Conservation (phyloP, 2,329 filamentous ascomycete genomes). For the Xylariomycetidae sp. region DNA sequence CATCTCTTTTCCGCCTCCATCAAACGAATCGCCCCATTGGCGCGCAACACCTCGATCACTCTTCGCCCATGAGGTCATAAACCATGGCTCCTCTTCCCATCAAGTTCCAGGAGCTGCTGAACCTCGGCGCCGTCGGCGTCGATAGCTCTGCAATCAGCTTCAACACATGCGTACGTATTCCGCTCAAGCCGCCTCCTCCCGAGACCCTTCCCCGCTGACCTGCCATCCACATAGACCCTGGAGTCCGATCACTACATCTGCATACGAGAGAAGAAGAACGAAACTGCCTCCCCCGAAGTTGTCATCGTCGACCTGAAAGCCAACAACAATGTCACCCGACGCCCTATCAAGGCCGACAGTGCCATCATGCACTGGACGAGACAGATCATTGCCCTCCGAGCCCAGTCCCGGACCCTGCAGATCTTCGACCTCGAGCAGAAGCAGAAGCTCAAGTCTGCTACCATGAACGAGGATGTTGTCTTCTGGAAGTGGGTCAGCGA, state of each 20-base stretch:
- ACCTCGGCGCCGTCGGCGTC: conserved; percentile 47
- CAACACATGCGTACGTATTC: conserved; percentile 70
- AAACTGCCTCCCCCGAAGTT: conserved; percentile 80
- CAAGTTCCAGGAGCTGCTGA: conserved; percentile 87
- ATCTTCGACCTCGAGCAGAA: conserved; percentile 94
- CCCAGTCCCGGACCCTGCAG: conserved; percentile 88
- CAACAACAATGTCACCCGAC: conserved; percentile 87
- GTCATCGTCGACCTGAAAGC: conserved; percentile 98
- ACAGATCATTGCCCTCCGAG: conserved; percentile 94
- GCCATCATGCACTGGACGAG: conserved; percentile 98
- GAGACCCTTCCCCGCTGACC: conserved; percentile 15
- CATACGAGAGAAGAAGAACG: conserved; percentile 87
- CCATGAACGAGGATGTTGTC: conserved; percentile 94
- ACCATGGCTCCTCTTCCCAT: conserved; percentile 71
- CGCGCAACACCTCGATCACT: no score
- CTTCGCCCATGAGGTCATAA: conserved; percentile 27
- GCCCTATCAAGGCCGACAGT: conserved; percentile 98
- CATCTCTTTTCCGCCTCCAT: conserved; percentile 3
- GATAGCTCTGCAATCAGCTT: conserved; percentile 62
- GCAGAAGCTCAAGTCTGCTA: conserved; percentile 92
- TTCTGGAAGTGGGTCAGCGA: conserved; percentile 99
- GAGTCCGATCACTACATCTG: conserved; percentile 97
- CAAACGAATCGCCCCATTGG: conserved; percentile 7
- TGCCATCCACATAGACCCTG: conserved; percentile 62
- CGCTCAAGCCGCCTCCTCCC: conserved; percentile 1